phyloP scores from a whole-genome alignment of 225 moss, liverwort and hornwort genomes.

The Pleurozium schreberi region DNA sequence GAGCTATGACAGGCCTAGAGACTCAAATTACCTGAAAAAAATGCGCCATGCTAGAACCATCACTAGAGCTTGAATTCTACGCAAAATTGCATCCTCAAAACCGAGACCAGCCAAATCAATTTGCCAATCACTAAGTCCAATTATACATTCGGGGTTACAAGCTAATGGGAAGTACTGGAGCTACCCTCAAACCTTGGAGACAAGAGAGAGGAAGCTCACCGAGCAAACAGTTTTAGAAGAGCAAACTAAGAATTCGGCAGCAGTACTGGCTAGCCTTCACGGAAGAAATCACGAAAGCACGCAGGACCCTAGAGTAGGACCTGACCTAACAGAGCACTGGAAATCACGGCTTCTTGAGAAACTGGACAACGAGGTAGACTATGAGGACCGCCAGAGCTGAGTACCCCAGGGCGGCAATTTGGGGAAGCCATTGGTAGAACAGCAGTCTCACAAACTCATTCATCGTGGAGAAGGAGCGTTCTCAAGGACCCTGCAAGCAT shows the following conservation, averaged over 20 bases:
- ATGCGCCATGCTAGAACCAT: slow-evolving; percentile 4
- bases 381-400: slow-evolving; percentile 8
- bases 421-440: slow-evolving; percentile 41
- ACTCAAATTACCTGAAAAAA: slow-evolving; percentile 14
- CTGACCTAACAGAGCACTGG: neutral
- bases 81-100: neutral
- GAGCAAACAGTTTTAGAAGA: neutral
- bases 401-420: slow-evolving; percentile 26
- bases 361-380: slow-evolving; percentile 12
- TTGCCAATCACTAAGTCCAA: neutral
- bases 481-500: neutral
- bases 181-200: neutral
- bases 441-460: slow-evolving; percentile 39
- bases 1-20: neutral
- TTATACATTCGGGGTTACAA: neutral
- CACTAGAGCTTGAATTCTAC: slow-evolving; percentile 1
- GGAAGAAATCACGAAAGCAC: neutral
- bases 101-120: neutral
- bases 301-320: neutral
- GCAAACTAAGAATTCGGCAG: neutral
- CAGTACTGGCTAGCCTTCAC: neutral
- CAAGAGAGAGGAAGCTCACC: neutral
- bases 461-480: neutral
- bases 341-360: slow-evolving; percentile 2
- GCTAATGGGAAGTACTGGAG: neutral